Percentiles rank a stretch among this genome's conserved stretches.
Evolutionary conservation across 495 filamentous ascomycete species (phyloP).

Genomic region (Aspergillus cristatus): DNA sequence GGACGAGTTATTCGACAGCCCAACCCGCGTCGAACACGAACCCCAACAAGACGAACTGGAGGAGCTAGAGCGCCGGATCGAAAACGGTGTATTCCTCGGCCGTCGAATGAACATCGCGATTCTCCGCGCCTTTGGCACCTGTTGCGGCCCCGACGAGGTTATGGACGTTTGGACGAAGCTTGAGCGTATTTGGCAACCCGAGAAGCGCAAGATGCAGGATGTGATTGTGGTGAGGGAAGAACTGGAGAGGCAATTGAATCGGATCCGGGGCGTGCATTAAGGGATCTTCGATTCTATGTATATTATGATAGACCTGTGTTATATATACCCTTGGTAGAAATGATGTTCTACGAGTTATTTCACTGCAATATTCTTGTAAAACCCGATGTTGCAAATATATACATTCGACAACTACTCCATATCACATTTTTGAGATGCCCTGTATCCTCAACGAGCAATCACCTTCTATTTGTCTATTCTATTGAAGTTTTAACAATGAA

Average conservation of each 20-base stretch:
- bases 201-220: conserved; percentile 28
- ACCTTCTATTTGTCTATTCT: too few relatives aligned
- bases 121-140: conserved; percentile 34
- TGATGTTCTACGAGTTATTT: too few relatives aligned
- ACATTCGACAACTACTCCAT: too few relatives aligned
- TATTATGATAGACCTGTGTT: conserved; percentile 23
- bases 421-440: too few relatives aligned
- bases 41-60: conserved; percentile 6
- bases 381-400: too few relatives aligned
- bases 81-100: conserved; percentile 37
- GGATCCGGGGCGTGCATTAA: conserved; percentile 1
- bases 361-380: too few relatives aligned
- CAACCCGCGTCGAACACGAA: conserved; percentile 1
- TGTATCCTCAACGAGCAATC: too few relatives aligned
- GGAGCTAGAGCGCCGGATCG: conserved; percentile 18
- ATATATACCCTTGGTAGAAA: conserved; percentile 11
- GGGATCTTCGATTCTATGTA: conserved; percentile 18
- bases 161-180: conserved; percentile 35
- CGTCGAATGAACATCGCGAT: conserved; percentile 32
- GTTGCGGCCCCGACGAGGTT: conserved; percentile 26
- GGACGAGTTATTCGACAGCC: conserved; percentile 11
- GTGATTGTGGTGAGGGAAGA: conserved; percentile 31
- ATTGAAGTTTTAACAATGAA: too few relatives aligned
- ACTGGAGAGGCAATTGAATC: conserved; percentile 27
- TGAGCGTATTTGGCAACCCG: conserved; percentile 33